These are phyloP conservation scores for Mitragyna speciosa DNA, from an alignment of 257 asterid species.

Conservation along the genomic window DNA sequence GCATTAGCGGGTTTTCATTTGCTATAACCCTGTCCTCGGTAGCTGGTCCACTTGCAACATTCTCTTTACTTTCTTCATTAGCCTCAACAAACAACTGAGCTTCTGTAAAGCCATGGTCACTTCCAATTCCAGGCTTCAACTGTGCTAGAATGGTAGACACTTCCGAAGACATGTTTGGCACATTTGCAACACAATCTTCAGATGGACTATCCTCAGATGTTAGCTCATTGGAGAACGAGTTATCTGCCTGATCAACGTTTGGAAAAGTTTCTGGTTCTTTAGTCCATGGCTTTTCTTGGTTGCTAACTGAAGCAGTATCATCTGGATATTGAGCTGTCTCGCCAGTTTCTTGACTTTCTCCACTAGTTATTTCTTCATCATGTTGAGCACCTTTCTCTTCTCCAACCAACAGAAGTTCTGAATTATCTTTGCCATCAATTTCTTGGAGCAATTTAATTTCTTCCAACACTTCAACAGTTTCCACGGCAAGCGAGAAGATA, in stretches of 20 bases:
- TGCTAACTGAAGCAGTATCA: neutral
- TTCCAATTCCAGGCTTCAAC: neutral
- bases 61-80: conserved; percentile 4
- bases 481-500: neutral
- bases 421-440: conserved; percentile 3
- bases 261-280: conserved; percentile 6
- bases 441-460: conserved; percentile 3
- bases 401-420: conserved; percentile 12
- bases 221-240: neutral
- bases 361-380: conserved; percentile 3
- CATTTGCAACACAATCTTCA: conserved; percentile 1
- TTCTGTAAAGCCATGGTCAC: neutral
- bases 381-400: conserved; percentile 14
- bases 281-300: conserved; percentile 6
- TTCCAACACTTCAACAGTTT: neutral
- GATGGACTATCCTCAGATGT: neutral
- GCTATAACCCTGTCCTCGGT: conserved; percentile 10
- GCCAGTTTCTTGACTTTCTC: conserved; percentile 11
- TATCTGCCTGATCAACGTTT: conserved; percentile 15
- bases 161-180: conserved; percentile 1
- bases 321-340: conserved; percentile 6
- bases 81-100: conserved; percentile 12
- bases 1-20: conserved; percentile 5
- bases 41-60: conserved; percentile 16
- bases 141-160: neutral